Percentiles rank a stretch among this genome's conserved stretches.
Evolutionary conservation across 768 basidiomycete species (phyloP).

Genomic region (Trametes elegans): DNA sequence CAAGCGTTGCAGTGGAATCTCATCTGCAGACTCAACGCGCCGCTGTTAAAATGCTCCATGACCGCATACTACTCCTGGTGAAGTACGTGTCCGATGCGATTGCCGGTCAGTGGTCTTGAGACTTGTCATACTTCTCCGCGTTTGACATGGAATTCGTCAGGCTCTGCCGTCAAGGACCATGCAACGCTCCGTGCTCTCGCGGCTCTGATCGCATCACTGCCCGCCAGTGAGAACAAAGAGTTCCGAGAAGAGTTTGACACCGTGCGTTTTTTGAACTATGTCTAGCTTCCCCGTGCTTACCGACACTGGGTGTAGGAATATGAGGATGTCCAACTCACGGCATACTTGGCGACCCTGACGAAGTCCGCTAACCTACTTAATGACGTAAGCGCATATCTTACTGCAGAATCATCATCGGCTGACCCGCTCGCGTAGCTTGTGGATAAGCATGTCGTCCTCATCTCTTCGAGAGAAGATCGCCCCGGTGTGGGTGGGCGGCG

Average conservation of each 20-base stretch:
- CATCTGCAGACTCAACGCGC: conserved; percentile 90
- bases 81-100: conserved; percentile 80
- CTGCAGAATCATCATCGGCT: conserved; percentile 14
- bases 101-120: conserved; percentile 49
- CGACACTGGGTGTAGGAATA: conserved; percentile 65
- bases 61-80: conserved; percentile 83
- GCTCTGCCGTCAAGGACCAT: conserved; percentile 74
- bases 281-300: background rate
- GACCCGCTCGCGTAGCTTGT: conserved; percentile 47
- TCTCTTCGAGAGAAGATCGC: conserved; percentile 58
- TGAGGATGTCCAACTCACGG: conserved; percentile 91
- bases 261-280: conserved; percentile 38
- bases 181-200: conserved; percentile 79
- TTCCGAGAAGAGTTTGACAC: conserved; percentile 91
- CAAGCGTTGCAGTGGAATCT: conserved; percentile 65
- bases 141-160: background rate
- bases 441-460: conserved; percentile 69
- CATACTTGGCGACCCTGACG: conserved; percentile 83
- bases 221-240: conserved; percentile 76
- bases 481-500: conserved; percentile 40
- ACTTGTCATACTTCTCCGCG: too few relatives aligned
- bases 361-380: conserved; percentile 86
- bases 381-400: conserved; percentile 59
- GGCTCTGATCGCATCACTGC: conserved; percentile 84
- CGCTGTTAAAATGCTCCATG: conserved; percentile 95